Base-by-base conservation (phyloP, 192 early-diverging fungal species). In the Backusella sp. region DNA sequence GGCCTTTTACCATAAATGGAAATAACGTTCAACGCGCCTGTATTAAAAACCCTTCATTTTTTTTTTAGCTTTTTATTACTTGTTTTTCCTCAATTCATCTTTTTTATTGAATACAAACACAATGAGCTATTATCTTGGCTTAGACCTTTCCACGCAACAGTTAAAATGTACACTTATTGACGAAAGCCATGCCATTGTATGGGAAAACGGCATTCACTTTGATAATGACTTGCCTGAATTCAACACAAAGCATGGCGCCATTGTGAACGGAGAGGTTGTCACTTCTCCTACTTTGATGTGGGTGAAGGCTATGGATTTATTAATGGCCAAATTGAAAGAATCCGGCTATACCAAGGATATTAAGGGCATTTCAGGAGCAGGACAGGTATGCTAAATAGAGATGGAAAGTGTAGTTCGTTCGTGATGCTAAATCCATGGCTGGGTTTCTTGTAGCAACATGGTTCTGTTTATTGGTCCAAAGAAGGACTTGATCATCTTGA, bases 61-160 rank as follows among this genome's bases (percentile, higher is more conserved):
- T 59, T 26, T 62, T 62, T 62, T 28, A 28, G 28, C 28, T 59
- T 59, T 26, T 28, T 30, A 6, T 28, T 62, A 4, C n/a, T 23
- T 62, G 32, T 32, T 26, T 28, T 9, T 26, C n/a, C 3, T 26
- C 21, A 56, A 21, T 21, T 56, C 53, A 56, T 21, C 42, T 4
- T 62, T 62, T 28, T 11, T 12, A 23, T 26, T 62, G 23, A 62
- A 62, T 30, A 28, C 12, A 4, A 28, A 14, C 21, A 4, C 2
- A 62, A 62, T 62, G 56, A 14, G 56, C 59, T 80, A 75, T 42
- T 93, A 86, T 68, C 83, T 92, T 1, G 94, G 94, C 7, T 75
- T 95, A 19, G 94, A 95, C 67, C 81, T 94, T 46, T 92, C 90
- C 62, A 95, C 94, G 0, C 92, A 94, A 78, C 92, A 93, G 77